Percentiles rank a stretch among this genome's conserved stretches.
Conservation (phyloP, 129 eudicot species). For the Artemisia tridentata region DNA sequence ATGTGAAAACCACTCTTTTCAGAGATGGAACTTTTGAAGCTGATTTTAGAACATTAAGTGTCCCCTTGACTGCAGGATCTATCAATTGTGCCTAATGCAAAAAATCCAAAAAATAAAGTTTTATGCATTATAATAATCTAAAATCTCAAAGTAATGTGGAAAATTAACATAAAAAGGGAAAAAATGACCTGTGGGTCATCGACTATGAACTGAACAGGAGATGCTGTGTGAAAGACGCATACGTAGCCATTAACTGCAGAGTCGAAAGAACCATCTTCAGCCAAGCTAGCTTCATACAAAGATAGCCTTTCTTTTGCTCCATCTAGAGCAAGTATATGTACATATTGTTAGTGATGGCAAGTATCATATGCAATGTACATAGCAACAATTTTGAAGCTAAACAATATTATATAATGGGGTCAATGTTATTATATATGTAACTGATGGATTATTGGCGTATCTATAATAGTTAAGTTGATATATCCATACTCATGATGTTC, state of each 20-base stretch:
- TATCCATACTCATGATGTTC: too few species aligned
- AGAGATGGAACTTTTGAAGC: conserved; percentile 25
- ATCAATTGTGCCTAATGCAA: conserved; percentile 32
- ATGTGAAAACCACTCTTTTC: conserved; percentile 23
- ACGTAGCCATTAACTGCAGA: conserved; percentile 39
- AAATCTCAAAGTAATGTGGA: not conserved
- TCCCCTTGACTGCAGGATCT: conserved; percentile 52
- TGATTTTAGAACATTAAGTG: conserved; percentile 46
- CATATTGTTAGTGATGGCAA: too few species aligned
- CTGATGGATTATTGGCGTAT: too few species aligned
- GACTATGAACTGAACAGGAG: conserved; percentile 35
- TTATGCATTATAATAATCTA: not conserved
- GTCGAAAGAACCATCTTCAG: conserved; percentile 49
- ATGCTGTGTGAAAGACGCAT: conserved; percentile 32
- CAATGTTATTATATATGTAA: too few species aligned
- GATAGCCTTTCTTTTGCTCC: conserved; percentile 56
- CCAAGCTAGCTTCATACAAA: conserved; percentile 42
- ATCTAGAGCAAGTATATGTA: conserved; percentile 49
- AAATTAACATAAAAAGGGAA: not conserved
- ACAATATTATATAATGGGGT: too few species aligned
- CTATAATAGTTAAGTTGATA: too few species aligned
- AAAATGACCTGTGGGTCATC: conserved; percentile 36
- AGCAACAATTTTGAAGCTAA: too few species aligned
- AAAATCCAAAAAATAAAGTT: not conserved
- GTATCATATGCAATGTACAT: too few species aligned